These are phyloP conservation scores for Kodamaea sp. DNA, from an alignment of 1,139 yeast species.

Conservation along the genomic window DNA sequence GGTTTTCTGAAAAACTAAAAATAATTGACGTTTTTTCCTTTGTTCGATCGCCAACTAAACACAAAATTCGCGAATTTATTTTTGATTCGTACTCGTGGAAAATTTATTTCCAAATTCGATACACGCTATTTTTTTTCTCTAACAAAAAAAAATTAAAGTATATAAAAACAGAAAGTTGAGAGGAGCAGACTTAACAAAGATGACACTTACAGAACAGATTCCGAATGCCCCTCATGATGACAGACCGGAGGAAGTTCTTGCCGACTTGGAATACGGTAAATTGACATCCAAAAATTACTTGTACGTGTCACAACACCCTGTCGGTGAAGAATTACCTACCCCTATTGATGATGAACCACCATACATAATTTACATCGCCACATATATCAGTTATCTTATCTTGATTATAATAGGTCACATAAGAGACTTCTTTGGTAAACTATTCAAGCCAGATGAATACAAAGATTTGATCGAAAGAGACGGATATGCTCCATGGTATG, in stretches of 20 bases:
- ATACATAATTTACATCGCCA: conserved; percentile 68
- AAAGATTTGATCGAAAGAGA: conserved; percentile 68
- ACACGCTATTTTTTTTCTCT: too few species aligned
- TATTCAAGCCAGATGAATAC: conserved; percentile 62
- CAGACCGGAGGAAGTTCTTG: conserved; percentile 48
- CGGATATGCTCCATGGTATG: conserved; percentile 96
- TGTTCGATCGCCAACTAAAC: too few species aligned
- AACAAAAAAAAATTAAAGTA: too few species aligned
- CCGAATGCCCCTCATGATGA: conserved; percentile 51
- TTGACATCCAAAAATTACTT: conserved; percentile 56
- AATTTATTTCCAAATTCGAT: too few species aligned
- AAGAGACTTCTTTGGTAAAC: conserved; percentile 81
- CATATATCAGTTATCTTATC: conserved; percentile 79
- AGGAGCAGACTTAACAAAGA: background rate
- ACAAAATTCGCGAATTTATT: too few species aligned
- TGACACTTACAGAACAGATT: conserved; percentile 19
- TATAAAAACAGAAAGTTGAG: too few species aligned
- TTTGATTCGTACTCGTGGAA: too few species aligned
- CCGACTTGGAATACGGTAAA: conserved; percentile 63
- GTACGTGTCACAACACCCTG: conserved; percentile 50
- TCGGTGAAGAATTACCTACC: conserved; percentile 52
- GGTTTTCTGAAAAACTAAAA: too few species aligned
- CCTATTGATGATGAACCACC: conserved; percentile 84
- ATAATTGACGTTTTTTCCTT: too few species aligned
- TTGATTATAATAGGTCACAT: conserved; percentile 86